phyloP scores from a whole-genome alignment of 2,329 filamentous ascomycete species.

The Aureobasidium sp. region DNA sequence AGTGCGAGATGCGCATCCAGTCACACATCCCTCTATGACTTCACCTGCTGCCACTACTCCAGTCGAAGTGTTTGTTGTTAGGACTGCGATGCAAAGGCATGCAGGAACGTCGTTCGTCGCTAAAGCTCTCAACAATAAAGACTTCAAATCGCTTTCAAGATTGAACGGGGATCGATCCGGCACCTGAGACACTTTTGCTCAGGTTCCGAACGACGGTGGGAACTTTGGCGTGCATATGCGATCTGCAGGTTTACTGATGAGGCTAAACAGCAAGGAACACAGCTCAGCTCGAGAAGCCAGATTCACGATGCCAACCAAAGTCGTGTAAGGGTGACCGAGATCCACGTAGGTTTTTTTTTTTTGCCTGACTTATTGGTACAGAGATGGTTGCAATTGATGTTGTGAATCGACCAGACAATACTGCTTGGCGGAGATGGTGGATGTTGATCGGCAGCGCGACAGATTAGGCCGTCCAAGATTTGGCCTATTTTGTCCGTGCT shows the following conservation, averaged over 20 bases:
- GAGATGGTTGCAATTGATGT: not conserved
- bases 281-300: not conserved
- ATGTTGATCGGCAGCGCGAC: slow-evolving; percentile 13
- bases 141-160: not conserved
- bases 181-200: not conserved
- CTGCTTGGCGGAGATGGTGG: slow-evolving; percentile 13
- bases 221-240: slow-evolving; percentile 9
- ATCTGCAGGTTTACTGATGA: slow-evolving; percentile 2
- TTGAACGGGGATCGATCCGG: not conserved
- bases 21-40: too few relatives aligned
- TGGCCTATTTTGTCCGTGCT: slow-evolving; percentile 10
- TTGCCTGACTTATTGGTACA: not conserved
- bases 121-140: not conserved
- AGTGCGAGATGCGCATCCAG: too few relatives aligned
- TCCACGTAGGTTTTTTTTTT: too few relatives aligned
- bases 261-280: not conserved
- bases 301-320: not conserved
- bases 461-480: slow-evolving; percentile 2
- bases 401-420: not conserved
- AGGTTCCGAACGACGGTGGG: not conserved
- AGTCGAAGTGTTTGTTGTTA: not conserved
- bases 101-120: not conserved
- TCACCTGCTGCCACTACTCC: too few relatives aligned
- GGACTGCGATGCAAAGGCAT: not conserved
- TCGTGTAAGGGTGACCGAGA: not conserved